These are phyloP conservation scores for Lithohypha guttulata DNA, from an alignment of 2,329 filamentous ascomycete genomes.

Conservation along the genomic window DNA sequence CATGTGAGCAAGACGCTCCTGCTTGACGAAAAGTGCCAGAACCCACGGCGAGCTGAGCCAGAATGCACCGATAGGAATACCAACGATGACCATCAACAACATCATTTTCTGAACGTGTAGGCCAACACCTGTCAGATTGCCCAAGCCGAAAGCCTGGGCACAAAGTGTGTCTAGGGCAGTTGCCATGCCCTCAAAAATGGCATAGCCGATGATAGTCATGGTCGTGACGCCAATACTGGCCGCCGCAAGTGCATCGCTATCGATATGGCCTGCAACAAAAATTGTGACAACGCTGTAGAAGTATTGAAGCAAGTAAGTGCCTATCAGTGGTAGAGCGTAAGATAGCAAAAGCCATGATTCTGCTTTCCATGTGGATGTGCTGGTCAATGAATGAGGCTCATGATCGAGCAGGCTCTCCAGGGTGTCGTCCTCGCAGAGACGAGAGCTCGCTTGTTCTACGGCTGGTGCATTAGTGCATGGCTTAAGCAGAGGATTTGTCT, in stretches of 20 bases:
- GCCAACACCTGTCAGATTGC: slow-evolving; percentile 68
- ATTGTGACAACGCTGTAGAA: slow-evolving; percentile 60
- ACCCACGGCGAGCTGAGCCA: slow-evolving; percentile 53
- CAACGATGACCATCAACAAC: slow-evolving; percentile 54
- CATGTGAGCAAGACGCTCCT: slow-evolving; percentile 51
- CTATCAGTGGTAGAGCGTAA: slow-evolving; percentile 43
- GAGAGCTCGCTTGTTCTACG: not conserved
- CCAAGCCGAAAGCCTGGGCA: slow-evolving; percentile 73
- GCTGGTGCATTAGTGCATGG: not conserved
- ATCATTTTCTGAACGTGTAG: slow-evolving; percentile 62
- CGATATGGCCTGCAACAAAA: slow-evolving; percentile 58
- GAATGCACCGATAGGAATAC: slow-evolving; percentile 52
- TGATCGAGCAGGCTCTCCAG: not conserved
- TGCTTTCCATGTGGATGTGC: slow-evolving; percentile 10
- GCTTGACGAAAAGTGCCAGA: slow-evolving; percentile 51
- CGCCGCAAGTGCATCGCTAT: slow-evolving; percentile 50
- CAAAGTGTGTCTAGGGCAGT: slow-evolving; percentile 76
- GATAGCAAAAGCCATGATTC: slow-evolving; percentile 10
- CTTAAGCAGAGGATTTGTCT: not conserved
- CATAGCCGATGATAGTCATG: slow-evolving; percentile 57
- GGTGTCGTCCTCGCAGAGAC: not conserved
- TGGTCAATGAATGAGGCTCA: not conserved
- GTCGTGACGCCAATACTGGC: slow-evolving; percentile 58
- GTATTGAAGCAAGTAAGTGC: slow-evolving; percentile 61
- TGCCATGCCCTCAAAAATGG: slow-evolving; percentile 60